A percentile compares a stretch with the other conserved stretches of the same genome.
These are phyloP conservation scores for Verticillium isaacii DNA, from an alignment of 2,329 filamentous ascomycete species.

Conservation along the genomic window DNA sequence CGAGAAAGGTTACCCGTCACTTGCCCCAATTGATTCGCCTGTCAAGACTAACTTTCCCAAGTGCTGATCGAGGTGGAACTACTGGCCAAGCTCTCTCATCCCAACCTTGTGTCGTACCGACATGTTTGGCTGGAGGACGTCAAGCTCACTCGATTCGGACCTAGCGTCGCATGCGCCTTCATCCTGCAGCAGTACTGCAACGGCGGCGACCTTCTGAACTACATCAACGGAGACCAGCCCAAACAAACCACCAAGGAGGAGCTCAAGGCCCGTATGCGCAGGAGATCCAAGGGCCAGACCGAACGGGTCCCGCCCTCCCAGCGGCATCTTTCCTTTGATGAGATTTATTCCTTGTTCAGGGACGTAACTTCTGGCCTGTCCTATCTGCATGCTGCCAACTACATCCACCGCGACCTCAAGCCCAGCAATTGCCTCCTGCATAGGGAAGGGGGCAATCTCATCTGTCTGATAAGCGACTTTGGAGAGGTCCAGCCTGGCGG, in stretches of 20 bases:
- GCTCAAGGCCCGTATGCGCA: conserved; percentile 80
- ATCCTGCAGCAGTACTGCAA: conserved; percentile 99
- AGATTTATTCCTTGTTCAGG: conserved; percentile 95
- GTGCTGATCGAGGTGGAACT: conserved; percentile 89
- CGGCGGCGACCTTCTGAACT: conserved; percentile 81
- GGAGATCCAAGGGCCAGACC: conserved; percentile 71
- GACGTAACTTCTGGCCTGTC: conserved; percentile 91
- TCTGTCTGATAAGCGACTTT: conserved; percentile 93
- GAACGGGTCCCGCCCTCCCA: conserved; percentile 47
- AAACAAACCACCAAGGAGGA: conserved; percentile 71
- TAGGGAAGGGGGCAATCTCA: conserved; percentile 62
- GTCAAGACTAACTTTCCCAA: conserved; percentile 1
- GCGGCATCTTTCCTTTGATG: conserved; percentile 64
- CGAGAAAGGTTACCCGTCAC: conserved; percentile 57
- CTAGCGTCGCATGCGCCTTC: conserved; percentile 89
- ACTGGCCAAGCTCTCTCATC: conserved; percentile 84
- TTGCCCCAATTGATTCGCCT: neutral
- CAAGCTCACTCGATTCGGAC: conserved; percentile 78
- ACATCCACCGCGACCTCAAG: conserved; percentile 94
- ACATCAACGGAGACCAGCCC: conserved; percentile 67
- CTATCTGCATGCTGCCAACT: conserved; percentile 84
- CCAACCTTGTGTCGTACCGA: conserved; percentile 92
- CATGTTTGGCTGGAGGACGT: conserved; percentile 96
- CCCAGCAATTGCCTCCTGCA: conserved; percentile 93
- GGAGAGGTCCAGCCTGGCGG: conserved; percentile 91